These are phyloP conservation scores for Luzula sylvatica DNA, from an alignment of 176 grass and related monocot genomes.

Conservation along the genomic window DNA sequence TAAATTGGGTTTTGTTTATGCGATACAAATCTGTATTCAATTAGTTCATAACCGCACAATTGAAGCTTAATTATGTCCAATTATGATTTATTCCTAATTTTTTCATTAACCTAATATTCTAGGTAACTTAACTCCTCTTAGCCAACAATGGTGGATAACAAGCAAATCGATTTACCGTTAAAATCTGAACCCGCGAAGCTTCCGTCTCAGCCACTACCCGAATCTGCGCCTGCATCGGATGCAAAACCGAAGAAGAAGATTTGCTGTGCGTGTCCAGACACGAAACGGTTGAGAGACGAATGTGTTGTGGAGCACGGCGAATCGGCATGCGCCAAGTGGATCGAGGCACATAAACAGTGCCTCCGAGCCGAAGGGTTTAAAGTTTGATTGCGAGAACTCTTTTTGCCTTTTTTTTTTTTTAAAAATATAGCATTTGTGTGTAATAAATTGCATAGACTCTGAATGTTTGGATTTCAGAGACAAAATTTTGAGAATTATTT, in stretches of 20 bases:
- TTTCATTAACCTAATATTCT: not conserved
- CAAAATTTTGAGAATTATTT: not conserved
- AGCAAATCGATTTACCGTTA: slow-evolving; percentile 36
- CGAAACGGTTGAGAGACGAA: slow-evolving; percentile 74
- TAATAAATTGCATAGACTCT: not conserved
- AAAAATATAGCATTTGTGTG: slow-evolving; percentile 1
- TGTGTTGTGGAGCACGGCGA: slow-evolving; percentile 74
- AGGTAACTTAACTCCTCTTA: too few species aligned
- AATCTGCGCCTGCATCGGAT: slow-evolving; percentile 22
- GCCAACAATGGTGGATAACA: not conserved
- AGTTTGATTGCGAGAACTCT: slow-evolving; percentile 31
- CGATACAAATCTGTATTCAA: not conserved
- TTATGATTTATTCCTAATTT: not conserved
- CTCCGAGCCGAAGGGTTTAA: slow-evolving; percentile 80
- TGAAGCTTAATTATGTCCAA: not conserved
- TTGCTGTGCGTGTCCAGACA: slow-evolving; percentile 83
- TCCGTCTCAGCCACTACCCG: not conserved
- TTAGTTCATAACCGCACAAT: not conserved
- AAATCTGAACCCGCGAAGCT: slow-evolving; percentile 41
- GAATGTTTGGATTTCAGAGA: not conserved
- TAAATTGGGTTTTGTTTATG: not conserved
- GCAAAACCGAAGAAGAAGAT: slow-evolving; percentile 84
- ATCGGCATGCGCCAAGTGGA: slow-evolving; percentile 61
- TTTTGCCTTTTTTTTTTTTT: not conserved
- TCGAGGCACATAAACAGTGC: slow-evolving; percentile 61